Evolutionary conservation across 768 basidiomycete species (phyloP).

Genomic region (Mycena capillaripes): DNA sequence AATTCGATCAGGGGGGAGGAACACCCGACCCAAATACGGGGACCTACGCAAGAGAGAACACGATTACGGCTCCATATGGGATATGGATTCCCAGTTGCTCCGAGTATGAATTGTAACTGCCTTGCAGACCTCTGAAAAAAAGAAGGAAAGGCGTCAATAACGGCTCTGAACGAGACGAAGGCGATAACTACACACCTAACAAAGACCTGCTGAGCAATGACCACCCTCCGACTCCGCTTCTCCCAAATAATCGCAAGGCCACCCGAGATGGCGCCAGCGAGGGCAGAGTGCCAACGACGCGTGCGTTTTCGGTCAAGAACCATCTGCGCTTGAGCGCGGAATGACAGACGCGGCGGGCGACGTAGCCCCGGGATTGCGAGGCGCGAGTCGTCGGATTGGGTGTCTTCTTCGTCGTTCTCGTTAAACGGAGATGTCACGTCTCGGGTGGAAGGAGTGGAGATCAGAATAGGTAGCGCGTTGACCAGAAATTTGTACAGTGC

Average conservation of each 20-base stretch:
- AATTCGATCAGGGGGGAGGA: not conserved
- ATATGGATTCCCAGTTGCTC: not conserved
- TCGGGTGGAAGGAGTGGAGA: conserved; percentile 57
- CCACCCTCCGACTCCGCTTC: conserved; percentile 71
- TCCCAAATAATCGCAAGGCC: conserved; percentile 84
- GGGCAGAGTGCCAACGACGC: conserved; percentile 81
- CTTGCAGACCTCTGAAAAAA: not conserved
- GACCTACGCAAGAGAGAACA: not conserved
- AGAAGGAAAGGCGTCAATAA: not conserved
- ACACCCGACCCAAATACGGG: not conserved
- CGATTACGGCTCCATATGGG: not conserved
- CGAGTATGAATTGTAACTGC: not conserved
- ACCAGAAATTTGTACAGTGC: conserved; percentile 84
- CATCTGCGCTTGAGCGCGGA: conserved; percentile 74
- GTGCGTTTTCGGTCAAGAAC: conserved; percentile 76
- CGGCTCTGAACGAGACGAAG: not conserved
- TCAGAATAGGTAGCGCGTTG: conserved; percentile 81
- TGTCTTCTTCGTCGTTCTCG: conserved; percentile 47
- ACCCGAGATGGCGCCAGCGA: conserved; percentile 85
- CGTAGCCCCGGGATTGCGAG: conserved; percentile 28
- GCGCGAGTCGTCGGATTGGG: conserved; percentile 4
- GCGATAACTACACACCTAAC: conserved; percentile 71
- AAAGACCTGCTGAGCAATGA: conserved; percentile 90
- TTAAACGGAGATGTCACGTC: conserved; percentile 40
- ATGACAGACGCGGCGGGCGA: conserved; percentile 68